Base-by-base conservation (phyloP, 768 basidiomycete species). In the Calocera cornea region DNA sequence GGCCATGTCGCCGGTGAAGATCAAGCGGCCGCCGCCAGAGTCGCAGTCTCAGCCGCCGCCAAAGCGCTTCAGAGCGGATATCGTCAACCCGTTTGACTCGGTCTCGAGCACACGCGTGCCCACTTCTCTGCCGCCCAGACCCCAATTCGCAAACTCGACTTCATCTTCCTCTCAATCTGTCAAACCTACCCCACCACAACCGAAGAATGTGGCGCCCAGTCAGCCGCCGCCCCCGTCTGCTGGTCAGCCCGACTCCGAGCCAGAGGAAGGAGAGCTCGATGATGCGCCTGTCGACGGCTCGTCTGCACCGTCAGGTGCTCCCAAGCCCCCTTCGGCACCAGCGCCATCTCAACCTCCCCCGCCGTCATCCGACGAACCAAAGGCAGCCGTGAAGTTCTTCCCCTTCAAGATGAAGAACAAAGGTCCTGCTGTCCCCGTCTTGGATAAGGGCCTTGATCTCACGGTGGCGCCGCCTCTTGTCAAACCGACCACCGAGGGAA, bases 361-460 rank as follows among this genome's bases (percentile, higher is more conserved):
- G 11, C 54, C 54, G 10, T 22, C 54, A 29, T 22, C 54, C 31
- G 54, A 60, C 14, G 54, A 60, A 31, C 24, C 54, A 5, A 60
- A 60, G 14, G 2, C 54, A 5, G 27, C 24, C 11, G 54, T 33
- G 2, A 60, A 60, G 54, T 60, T 60, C 54, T 60, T 60, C 54
- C 54, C 54, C 22, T 60, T 60, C 31, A 60, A 60, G 54, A 60
- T 60, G 54, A 60, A 60, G 54, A 60, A 27, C 31, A 60, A 60
- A 22, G 54, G 11, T 29, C 27, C 54, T 10, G 24, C 54, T 29
- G 27, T 22, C 19, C 24, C 54, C 11, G 24, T 60, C 14, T 19
- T 60, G 27, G 54, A 60, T 5, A 60, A 60, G 19, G 54, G 54
- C 7, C 54, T 60, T 2, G 54, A 60, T 60, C 54, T 60, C 31